Evolutionary conservation across 208 protist genomes (phyloP).

Genomic region (Leishmania martiniquensis): DNA sequence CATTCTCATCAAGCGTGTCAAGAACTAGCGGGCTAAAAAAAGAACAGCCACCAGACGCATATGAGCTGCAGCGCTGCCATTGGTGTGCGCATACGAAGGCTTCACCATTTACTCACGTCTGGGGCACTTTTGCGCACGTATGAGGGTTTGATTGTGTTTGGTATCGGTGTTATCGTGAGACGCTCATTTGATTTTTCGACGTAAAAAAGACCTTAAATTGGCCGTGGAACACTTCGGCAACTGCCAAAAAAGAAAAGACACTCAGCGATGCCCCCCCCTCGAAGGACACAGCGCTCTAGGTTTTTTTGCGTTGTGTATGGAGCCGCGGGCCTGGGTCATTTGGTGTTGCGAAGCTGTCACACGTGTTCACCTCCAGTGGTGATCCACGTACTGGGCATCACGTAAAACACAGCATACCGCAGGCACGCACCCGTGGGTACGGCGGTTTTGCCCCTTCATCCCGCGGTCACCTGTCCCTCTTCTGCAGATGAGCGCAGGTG

Average conservation of each 20-base stretch:
- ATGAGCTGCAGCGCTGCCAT: neutral
- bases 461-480: neutral
- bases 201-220: conserved; percentile 1
- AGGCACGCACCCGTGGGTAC: neutral
- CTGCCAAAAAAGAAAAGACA: neutral
- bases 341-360: neutral
- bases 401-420: neutral
- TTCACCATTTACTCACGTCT: neutral
- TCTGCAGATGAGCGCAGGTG: neutral
- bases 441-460: neutral
- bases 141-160: neutral
- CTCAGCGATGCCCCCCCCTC: neutral
- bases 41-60: neutral
- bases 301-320: neutral
- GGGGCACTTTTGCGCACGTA: neutral
- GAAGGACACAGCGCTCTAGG: neutral
- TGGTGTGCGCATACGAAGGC: neutral
- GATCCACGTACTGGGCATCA: neutral
- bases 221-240: neutral
- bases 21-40: conserved; percentile 39
- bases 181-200: neutral
- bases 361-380: neutral
- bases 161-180: neutral
- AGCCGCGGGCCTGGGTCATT: neutral
- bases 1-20: conserved; percentile 83